Evolutionary conservation across 106 monocot species (phyloP).

Genomic region (Apostasia shenzhenica): DNA sequence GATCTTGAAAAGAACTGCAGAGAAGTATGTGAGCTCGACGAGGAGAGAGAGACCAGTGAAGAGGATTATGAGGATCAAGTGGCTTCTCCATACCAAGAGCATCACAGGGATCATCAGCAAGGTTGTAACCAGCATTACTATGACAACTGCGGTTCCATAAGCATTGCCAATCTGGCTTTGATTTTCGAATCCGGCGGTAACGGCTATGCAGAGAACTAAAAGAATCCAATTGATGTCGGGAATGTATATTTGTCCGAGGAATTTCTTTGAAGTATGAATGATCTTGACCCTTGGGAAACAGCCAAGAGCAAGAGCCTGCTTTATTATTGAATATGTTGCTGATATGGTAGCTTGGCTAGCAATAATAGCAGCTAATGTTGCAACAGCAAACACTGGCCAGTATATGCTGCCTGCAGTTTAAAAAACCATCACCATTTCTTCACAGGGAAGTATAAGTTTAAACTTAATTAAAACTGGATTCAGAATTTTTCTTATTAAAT

Average conservation of each 20-base stretch:
- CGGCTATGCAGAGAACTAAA: conserved; percentile 88
- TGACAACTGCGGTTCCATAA: conserved; percentile 90
- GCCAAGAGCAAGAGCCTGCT: conserved; percentile 84
- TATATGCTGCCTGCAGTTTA: conserved; percentile 46
- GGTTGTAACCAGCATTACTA: conserved; percentile 94
- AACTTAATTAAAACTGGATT: too few species aligned
- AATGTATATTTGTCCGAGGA: conserved; percentile 91
- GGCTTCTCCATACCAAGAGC: conserved; percentile 89
- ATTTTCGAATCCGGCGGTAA: conserved; percentile 91
- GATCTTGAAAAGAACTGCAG: conserved; percentile 73
- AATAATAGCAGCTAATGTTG: conserved; percentile 73
- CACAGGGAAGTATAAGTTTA: neutral
- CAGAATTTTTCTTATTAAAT: too few species aligned
- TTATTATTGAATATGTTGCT: conserved; percentile 88
- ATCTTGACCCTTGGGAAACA: conserved; percentile 93
- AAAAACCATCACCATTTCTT: neutral
- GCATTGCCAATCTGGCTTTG: conserved; percentile 96
- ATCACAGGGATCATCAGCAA: conserved; percentile 88
- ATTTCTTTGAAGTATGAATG: conserved; percentile 90
- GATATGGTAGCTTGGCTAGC: conserved; percentile 96
- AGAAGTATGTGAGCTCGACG: conserved; percentile 84
- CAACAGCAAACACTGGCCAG: conserved; percentile 81
- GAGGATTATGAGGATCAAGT: conserved; percentile 61
- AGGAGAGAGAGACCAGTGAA: conserved; percentile 68
- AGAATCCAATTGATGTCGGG: conserved; percentile 98